Evolutionary conservation across 306 rosid species (phyloP).

Genomic region (Boehmeria nivea): DNA sequence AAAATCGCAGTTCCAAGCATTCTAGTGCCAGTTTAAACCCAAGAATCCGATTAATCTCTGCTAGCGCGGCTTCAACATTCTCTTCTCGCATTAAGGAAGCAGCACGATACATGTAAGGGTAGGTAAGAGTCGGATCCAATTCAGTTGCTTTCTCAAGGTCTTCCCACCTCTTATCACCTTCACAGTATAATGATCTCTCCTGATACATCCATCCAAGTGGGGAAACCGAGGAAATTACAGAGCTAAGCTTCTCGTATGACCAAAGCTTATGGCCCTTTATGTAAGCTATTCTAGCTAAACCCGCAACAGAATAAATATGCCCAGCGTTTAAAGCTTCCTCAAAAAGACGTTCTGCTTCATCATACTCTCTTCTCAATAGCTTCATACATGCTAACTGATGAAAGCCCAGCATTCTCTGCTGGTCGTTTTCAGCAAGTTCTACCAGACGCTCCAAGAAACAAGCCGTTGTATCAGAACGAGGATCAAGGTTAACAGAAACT

Average conservation of each 20-base stretch:
- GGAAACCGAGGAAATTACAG: conserved; percentile 44
- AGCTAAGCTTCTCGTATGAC: conserved; percentile 66
- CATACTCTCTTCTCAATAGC: conserved; percentile 70
- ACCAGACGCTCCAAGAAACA: conserved; percentile 61
- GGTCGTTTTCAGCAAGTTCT: conserved; percentile 60
- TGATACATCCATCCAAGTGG: conserved; percentile 90
- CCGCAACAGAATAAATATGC: conserved; percentile 72
- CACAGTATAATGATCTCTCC: conserved; percentile 81
- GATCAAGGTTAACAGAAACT: conserved; percentile 64
- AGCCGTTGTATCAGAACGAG: conserved; percentile 60
- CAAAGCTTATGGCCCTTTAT: conserved; percentile 54
- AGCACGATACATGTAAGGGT: conserved; percentile 86
- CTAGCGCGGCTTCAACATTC: conserved; percentile 60
- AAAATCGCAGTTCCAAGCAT: conserved; percentile 86
- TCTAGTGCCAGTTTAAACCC: conserved; percentile 90
- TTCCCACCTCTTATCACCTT: conserved; percentile 53
- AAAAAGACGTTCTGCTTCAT: conserved; percentile 56
- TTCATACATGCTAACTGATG: conserved; percentile 76
- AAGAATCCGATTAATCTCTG: conserved; percentile 70
- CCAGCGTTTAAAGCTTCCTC: conserved; percentile 74
- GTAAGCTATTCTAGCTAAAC: conserved; percentile 64
- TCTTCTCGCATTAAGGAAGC: conserved; percentile 62
- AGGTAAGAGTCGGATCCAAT: conserved; percentile 79
- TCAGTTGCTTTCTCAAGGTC: conserved; percentile 88
- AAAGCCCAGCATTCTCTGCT: conserved; percentile 57